Conservation (phyloP, 768 basidiomycete species). For the Nidularia pulvinata region DNA sequence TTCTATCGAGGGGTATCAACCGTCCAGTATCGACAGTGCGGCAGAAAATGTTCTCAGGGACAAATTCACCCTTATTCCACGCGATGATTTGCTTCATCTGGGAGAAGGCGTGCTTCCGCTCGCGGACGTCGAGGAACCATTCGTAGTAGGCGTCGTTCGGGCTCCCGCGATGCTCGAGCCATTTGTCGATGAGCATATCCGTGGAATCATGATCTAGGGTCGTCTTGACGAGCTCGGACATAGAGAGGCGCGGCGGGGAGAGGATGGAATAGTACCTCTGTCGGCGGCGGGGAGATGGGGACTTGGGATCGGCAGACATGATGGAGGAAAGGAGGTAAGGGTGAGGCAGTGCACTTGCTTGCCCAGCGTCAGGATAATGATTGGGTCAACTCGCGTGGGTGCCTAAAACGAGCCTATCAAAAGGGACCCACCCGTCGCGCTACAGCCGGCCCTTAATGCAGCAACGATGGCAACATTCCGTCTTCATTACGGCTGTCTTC, state of each 20-base stretch:
- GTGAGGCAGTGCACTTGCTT: background rate
- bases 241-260: slow-evolving; percentile 63
- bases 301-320: background rate
- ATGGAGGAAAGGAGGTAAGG: background rate
- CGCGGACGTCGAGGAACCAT: slow-evolving; percentile 73
- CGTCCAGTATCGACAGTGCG: slow-evolving; percentile 79
- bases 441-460: background rate
- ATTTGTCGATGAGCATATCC: slow-evolving; percentile 80
- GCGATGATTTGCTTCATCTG: slow-evolving; percentile 50
- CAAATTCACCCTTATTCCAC: slow-evolving; percentile 74
- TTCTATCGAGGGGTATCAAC: slow-evolving; percentile 77
- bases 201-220: slow-evolving; percentile 77
- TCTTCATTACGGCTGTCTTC: too few species aligned
- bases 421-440: background rate
- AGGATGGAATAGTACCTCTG: slow-evolving; percentile 61
- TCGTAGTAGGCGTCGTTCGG: slow-evolving; percentile 72
- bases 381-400: background rate
- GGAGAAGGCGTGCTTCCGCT: slow-evolving; percentile 56
- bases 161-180: slow-evolving; percentile 69
- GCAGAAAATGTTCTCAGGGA: slow-evolving; percentile 79
- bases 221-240: slow-evolving; percentile 80
- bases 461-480: too few species aligned
- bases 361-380: background rate
- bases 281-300: slow-evolving; percentile 15
- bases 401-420: background rate